Percentiles rank a stretch among this genome's conserved stretches.
These are phyloP conservation scores for Odontarrhena argentea DNA, from an alignment of 345 rosid species.

Conservation along the genomic window DNA sequence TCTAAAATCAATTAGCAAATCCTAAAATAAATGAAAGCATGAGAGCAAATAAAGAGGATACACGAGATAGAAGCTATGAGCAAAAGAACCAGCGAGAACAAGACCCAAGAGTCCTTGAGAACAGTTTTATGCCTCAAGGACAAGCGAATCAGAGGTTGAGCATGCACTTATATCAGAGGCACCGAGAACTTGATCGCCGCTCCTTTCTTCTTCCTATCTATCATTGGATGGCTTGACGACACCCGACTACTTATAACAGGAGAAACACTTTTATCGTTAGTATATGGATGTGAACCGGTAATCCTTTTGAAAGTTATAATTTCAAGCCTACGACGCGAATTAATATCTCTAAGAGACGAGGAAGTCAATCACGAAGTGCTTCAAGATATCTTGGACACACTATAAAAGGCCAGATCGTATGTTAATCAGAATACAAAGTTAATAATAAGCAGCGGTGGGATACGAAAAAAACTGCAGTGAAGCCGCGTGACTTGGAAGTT, in stretches of 20 bases:
- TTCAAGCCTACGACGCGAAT: too few relatives aligned
- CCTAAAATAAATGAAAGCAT: neutral
- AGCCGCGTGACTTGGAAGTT: too few relatives aligned
- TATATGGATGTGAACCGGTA: too few relatives aligned
- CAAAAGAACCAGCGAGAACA: conserved; percentile 82
- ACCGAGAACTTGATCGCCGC: conserved; percentile 75
- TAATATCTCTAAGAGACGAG: too few relatives aligned
- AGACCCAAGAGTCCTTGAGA: conserved; percentile 77
- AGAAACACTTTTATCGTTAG: too few relatives aligned
- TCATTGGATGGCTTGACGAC: conserved; percentile 38
- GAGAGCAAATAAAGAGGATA: conserved; percentile 56
- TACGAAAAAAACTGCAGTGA: too few relatives aligned
- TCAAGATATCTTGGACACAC: too few relatives aligned
- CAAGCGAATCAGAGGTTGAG: conserved; percentile 87
- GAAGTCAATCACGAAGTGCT: too few relatives aligned
- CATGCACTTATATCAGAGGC: conserved; percentile 87
- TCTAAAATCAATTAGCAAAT: neutral
- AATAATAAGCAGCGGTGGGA: too few relatives aligned
- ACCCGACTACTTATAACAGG: neutral
- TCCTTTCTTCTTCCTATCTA: conserved; percentile 57
- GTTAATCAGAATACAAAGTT: too few relatives aligned
- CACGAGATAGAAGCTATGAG: conserved; percentile 92
- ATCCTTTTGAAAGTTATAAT: too few relatives aligned
- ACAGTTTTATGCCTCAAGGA: conserved; percentile 74
- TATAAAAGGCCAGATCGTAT: too few relatives aligned